Base-by-base conservation (phyloP, 2,329 filamentous ascomycete species). In the Xylariomycetidae sp. region DNA sequence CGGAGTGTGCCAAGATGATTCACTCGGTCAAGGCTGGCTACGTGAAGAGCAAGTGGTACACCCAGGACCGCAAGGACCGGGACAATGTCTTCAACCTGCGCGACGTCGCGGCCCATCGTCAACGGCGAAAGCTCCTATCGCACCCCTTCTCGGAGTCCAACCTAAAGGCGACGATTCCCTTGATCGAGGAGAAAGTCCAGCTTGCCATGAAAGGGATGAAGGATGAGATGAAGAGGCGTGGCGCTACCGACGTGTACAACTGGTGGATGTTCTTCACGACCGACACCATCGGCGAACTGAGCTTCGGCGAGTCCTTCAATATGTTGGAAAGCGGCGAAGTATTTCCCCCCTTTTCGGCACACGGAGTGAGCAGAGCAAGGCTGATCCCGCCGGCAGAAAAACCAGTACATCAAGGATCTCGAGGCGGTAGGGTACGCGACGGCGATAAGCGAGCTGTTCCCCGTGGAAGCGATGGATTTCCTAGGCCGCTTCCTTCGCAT, bases 261-360 rank as follows among this genome's bases (percentile, higher is more conserved):
- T 77, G 72, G 72, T 70, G 61, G 55, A 48, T 65, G 5, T 73
- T 72, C 32, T 64, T 74, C 59, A 53, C 70, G 0, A 72, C 70
- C 0, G 74, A 78, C 44, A 52, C 73, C 1, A 70, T 76, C 31
- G 69, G 64, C 0, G 61, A 74, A 31, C 49, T 78, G 5, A 64
- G 57, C 1, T 77, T 78, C 48, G 72, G 73, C 0, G 63, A 74
- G n/a, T 69, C 69, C 1, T 76, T 76, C 37, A 50, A 54, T 0
- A 67, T 68, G 56, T 48, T 79, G 4, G 70, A 76, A 34, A 48
- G 50, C 4, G 69, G 68, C 12, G 50, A 67, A 53, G 70, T 72
- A 45, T 38, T 53, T 37, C 12, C 9, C 20, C 6, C 5, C 6
- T 15, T 29, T 19, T 20, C 23, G 14, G 13, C 13, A 18, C 8